Percentiles rank a stretch among this genome's conserved stretches.
These are phyloP conservation scores for Pseudocercospora musae DNA, from an alignment of 2,329 filamentous ascomycete species.

Conservation along the genomic window DNA sequence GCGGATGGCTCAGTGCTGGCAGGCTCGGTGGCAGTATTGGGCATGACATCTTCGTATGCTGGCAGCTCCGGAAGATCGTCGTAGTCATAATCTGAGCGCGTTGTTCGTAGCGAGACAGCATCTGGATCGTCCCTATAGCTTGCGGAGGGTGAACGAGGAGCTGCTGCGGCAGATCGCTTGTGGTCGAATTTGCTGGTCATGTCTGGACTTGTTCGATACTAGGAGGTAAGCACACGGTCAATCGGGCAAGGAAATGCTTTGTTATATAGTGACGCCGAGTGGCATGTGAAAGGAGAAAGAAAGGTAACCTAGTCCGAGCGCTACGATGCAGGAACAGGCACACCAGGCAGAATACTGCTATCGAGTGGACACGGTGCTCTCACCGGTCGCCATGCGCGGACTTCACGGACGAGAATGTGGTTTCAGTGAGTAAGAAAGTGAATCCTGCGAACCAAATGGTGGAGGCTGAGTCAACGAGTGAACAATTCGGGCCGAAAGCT, in stretches of 20 bases:
- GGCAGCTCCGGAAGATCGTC: conserved; percentile 26
- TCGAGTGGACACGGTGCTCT: neutral
- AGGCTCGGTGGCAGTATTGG: conserved; percentile 3
- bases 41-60: conserved; percentile 30
- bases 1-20: neutral
- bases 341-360: neutral
- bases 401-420: neutral
- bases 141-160: conserved; percentile 1
- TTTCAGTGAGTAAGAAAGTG: neutral
- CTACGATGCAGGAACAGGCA: neutral
- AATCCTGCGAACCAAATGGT: neutral
- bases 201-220: neutral
- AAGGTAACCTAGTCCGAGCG: neutral
- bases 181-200: neutral
- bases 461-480: neutral
- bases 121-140: conserved; percentile 28
- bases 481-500: too few species aligned
- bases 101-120: conserved; percentile 31
- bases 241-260: too few species aligned
- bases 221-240: too few species aligned
- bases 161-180: conserved; percentile 10
- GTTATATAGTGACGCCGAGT: neutral
- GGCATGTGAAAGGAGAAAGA: neutral
- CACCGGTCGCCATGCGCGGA: neutral
- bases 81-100: conserved; percentile 30